Conservation (phyloP, 2,329 filamentous ascomycete species). For the Pestalotiopsis sp. region DNA sequence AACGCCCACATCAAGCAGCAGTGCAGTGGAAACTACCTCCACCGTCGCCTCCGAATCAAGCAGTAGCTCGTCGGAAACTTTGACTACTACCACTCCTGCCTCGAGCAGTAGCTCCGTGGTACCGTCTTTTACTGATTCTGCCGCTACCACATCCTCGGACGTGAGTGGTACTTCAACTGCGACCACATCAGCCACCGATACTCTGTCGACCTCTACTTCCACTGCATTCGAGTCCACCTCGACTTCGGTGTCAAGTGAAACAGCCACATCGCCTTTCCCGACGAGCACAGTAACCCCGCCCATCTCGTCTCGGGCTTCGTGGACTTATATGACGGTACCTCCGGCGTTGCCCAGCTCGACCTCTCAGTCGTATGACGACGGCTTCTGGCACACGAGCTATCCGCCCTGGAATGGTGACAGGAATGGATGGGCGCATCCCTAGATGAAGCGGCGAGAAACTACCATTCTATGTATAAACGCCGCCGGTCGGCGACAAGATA, state of each 20-base stretch:
- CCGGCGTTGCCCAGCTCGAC: conserved; percentile 1
- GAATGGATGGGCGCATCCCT: too few relatives aligned
- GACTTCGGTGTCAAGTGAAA: background rate
- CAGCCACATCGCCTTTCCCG: background rate
- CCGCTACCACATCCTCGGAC: background rate
- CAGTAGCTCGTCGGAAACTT: background rate
- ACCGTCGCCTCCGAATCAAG: background rate
- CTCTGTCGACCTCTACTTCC: background rate
- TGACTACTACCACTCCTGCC: background rate
- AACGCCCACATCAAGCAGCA: background rate
- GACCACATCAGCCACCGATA: background rate
- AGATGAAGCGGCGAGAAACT: background rate
- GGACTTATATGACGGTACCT: background rate
- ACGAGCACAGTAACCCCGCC: background rate
- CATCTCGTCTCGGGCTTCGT: background rate
- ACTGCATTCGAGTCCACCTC: background rate
- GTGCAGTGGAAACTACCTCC: background rate
- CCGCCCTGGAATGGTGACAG: conserved; percentile 13
- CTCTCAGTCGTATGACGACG: conserved; percentile 15
- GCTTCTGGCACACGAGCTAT: conserved; percentile 16
- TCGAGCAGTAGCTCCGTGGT: background rate
- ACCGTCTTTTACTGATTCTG: background rate
- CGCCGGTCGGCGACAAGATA: background rate
- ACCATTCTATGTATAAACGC: background rate
- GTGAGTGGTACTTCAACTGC: background rate